A percentile compares a stretch with the other conserved stretches of the same genome.
Evolutionary conservation across 352 stramenopile species (phyloP).

Genomic region (Phytophthora colocasiae): DNA sequence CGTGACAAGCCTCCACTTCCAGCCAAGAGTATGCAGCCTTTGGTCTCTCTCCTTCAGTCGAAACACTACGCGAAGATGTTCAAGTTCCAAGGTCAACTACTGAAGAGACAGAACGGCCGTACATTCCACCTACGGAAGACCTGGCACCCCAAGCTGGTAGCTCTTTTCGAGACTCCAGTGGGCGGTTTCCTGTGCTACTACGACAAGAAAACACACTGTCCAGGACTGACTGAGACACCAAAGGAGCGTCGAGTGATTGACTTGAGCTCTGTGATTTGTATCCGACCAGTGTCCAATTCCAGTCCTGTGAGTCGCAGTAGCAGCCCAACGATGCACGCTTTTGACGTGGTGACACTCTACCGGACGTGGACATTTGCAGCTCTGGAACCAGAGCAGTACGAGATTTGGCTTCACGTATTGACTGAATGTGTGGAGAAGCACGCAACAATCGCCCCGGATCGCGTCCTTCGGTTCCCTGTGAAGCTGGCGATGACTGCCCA

Average conservation of each 20-base stretch:
- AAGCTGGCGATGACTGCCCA: conserved; percentile 48
- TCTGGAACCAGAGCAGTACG: conserved; percentile 53
- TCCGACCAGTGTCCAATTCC: conserved; percentile 55
- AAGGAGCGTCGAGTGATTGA: conserved; percentile 76
- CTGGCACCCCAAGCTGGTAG: conserved; percentile 65
- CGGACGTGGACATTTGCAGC: conserved; percentile 78
- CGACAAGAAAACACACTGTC: conserved; percentile 71
- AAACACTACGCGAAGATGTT: conserved; percentile 61
- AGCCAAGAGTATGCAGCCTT: conserved; percentile 17
- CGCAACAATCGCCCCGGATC: conserved; percentile 60
- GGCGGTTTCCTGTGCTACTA: conserved; percentile 80
- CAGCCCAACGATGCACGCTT: conserved; percentile 37
- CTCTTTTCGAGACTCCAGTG: conserved; percentile 67
- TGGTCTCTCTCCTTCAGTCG: conserved; percentile 44
- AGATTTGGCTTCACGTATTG: conserved; percentile 65
- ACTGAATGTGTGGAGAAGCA: conserved; percentile 64
- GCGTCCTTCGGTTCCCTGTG: conserved; percentile 54
- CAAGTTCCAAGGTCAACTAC: conserved; percentile 62
- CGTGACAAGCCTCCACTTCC: conserved; percentile 34
- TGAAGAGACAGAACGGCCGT: conserved; percentile 52
- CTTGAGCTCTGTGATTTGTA: conserved; percentile 67
- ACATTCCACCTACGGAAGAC: conserved; percentile 68
- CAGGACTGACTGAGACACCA: conserved; percentile 52
- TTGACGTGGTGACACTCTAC: conserved; percentile 81
- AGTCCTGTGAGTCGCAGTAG: conserved; percentile 4